phyloP scores from a whole-genome alignment of 2,329 filamentous ascomycete species.

The Thermothelomyces thermophilus region DNA sequence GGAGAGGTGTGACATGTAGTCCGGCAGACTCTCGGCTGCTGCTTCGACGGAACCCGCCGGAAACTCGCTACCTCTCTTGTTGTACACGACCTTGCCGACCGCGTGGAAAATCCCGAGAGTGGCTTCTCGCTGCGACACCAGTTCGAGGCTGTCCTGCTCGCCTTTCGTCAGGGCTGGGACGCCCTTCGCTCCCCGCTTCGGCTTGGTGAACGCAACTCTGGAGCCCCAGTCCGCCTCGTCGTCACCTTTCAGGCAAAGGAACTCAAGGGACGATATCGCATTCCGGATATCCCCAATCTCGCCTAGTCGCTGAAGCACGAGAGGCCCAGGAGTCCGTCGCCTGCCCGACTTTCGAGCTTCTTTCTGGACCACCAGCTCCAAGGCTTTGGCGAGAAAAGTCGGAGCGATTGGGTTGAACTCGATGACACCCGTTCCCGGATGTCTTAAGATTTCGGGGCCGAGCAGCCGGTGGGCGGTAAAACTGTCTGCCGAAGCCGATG shows the following conservation, averaged over 20 bases:
- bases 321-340: constrained; percentile 67
- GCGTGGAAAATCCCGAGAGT: constrained; percentile 94
- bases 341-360: constrained; percentile 74
- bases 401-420: constrained; percentile 92
- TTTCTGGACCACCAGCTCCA: constrained; percentile 76
- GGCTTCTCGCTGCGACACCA: constrained; percentile 80
- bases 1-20: constrained; percentile 50
- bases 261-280: constrained; percentile 87
- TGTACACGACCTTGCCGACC: constrained; percentile 92
- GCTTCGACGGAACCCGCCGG: constrained; percentile 33
- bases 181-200: constrained; percentile 55
- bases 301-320: constrained; percentile 70
- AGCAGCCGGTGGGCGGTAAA: constrained; percentile 88
- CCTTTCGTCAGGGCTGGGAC: constrained; percentile 59
- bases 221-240: constrained; percentile 67
- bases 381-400: constrained; percentile 75
- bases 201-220: constrained; percentile 63
- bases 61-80: constrained; percentile 69
- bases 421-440: constrained; percentile 71
- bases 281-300: constrained; percentile 89
- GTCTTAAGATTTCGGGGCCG: constrained; percentile 76
- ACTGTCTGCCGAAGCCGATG: constrained; percentile 77
- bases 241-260: constrained; percentile 79
- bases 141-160: constrained; percentile 71
- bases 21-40: constrained; percentile 50